phyloP scores from a whole-genome alignment of 176 grass and related monocot genomes.

The Avena insularis region DNA sequence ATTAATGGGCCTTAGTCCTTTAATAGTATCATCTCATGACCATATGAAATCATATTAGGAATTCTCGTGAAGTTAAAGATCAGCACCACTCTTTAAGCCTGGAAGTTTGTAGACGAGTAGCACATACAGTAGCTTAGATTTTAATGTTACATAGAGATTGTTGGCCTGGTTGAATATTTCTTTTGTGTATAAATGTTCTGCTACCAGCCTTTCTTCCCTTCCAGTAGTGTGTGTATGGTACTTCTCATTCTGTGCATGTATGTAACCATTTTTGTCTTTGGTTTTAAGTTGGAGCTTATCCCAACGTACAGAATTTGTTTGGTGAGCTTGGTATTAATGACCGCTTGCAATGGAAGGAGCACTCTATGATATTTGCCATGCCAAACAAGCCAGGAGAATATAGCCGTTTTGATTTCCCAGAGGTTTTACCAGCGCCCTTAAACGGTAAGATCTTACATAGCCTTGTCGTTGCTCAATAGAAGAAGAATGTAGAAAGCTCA shows the following conservation, averaged over 20 bases:
- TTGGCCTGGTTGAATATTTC: conserved; percentile 12
- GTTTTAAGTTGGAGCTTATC: conserved; percentile 96
- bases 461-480: not conserved
- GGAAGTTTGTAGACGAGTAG: not conserved
- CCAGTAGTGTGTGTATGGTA: conserved; percentile 30
- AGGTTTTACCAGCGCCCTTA: conserved; percentile 84
- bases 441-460: conserved; percentile 68
- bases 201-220: conserved; percentile 33
- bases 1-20: not conserved
- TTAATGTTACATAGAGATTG: not conserved
- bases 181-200: not conserved
- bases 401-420: conserved; percentile 96
- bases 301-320: conserved; percentile 98
- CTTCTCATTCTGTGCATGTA: conserved; percentile 34
- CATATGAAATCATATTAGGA: not conserved
- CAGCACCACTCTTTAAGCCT: conserved; percentile 12
- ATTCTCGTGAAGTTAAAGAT: conserved; percentile 1
- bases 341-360: conserved; percentile 99
- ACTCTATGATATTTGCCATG: conserved; percentile 99
- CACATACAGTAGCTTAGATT: not conserved
- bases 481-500: conserved; percentile 2
- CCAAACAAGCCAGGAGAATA: conserved; percentile 94
- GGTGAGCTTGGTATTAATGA: conserved; percentile 94
- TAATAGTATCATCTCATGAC: not conserved
- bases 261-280: conserved; percentile 51